These are phyloP conservation scores for Paecilomyces formosus DNA, from an alignment of 2,329 filamentous ascomycete species.

Conservation along the genomic window DNA sequence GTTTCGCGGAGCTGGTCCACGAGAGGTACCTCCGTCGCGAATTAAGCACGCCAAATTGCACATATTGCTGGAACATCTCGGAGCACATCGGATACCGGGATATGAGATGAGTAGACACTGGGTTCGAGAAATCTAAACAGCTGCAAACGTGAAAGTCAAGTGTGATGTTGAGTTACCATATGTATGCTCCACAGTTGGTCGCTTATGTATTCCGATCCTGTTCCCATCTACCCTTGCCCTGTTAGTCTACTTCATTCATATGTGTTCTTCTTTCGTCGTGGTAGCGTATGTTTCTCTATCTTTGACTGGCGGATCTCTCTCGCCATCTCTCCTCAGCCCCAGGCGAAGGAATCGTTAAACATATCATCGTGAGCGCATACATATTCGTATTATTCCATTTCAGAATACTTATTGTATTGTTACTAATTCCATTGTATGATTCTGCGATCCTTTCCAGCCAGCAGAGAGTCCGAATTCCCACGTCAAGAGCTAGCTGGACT, in stretches of 20 bases:
- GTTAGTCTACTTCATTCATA: too few species aligned
- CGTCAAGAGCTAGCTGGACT: background rate
- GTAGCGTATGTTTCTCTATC: too few species aligned
- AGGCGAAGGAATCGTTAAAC: too few species aligned
- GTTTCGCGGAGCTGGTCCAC: background rate
- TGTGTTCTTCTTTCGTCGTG: too few species aligned
- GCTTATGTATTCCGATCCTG: background rate
- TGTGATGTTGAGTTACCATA: background rate
- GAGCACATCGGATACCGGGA: constrained; percentile 13
- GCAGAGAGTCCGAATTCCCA: background rate
- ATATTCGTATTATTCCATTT: background rate
- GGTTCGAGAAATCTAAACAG: background rate
- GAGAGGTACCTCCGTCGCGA: constrained; percentile 2
- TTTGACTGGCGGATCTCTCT: too few species aligned
- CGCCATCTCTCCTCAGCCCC: too few species aligned
- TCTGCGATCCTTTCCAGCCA: too few species aligned
- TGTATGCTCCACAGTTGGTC: background rate
- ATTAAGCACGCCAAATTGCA: constrained; percentile 14
- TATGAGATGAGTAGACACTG: constrained; percentile 4
- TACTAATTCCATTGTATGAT: background rate
- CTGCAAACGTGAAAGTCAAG: background rate
- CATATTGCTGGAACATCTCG: constrained; percentile 14
- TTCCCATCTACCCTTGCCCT: background rate
- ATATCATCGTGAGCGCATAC: too few species aligned
- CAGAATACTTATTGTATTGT: background rate